These are phyloP conservation scores for Staphylotrichum longicolle DNA, from an alignment of 495 filamentous ascomycete genomes.

Conservation along the genomic window DNA sequence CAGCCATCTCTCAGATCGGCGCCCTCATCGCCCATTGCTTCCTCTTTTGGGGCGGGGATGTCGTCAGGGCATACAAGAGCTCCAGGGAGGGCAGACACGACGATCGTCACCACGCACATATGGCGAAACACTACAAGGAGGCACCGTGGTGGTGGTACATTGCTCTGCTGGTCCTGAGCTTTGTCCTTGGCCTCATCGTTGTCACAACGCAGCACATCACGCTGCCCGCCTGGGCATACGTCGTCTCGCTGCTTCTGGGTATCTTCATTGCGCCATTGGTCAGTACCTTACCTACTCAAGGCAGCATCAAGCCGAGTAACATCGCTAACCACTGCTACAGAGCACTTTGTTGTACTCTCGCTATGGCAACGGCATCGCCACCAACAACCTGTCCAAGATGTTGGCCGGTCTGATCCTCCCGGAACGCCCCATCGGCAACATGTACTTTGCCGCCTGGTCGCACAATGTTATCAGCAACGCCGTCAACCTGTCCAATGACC, in stretches of 20 bases:
- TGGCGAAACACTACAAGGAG: slow-evolving; percentile 48
- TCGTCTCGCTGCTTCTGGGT: slow-evolving; percentile 46
- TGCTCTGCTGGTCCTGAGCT: slow-evolving; percentile 44
- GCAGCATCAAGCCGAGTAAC: background rate
- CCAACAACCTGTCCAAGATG: slow-evolving; percentile 43
- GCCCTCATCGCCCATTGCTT: slow-evolving; percentile 26
- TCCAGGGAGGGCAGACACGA: slow-evolving; percentile 20
- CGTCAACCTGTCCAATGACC: slow-evolving; percentile 32
- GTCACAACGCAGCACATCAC: slow-evolving; percentile 47
- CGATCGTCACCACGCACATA: slow-evolving; percentile 34
- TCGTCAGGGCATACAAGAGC: slow-evolving; percentile 23
- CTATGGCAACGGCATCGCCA: slow-evolving; percentile 40
- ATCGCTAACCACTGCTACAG: background rate
- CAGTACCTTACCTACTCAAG: slow-evolving; percentile 13
- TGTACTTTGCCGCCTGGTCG: slow-evolving; percentile 37
- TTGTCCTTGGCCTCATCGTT: slow-evolving; percentile 48
- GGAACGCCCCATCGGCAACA: slow-evolving; percentile 39
- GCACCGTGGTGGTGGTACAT: slow-evolving; percentile 57
- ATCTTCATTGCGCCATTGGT: slow-evolving; percentile 38
- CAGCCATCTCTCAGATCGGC: slow-evolving; percentile 15
- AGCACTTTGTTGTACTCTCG: slow-evolving; percentile 35
- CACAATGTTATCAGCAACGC: slow-evolving; percentile 28
- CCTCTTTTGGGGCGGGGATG: slow-evolving; percentile 28
- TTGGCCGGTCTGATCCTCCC: slow-evolving; percentile 37
- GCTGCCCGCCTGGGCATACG: slow-evolving; percentile 55